These are phyloP conservation scores for Trapa incisa DNA, from an alignment of 345 rosid species.

Conservation along the genomic window DNA sequence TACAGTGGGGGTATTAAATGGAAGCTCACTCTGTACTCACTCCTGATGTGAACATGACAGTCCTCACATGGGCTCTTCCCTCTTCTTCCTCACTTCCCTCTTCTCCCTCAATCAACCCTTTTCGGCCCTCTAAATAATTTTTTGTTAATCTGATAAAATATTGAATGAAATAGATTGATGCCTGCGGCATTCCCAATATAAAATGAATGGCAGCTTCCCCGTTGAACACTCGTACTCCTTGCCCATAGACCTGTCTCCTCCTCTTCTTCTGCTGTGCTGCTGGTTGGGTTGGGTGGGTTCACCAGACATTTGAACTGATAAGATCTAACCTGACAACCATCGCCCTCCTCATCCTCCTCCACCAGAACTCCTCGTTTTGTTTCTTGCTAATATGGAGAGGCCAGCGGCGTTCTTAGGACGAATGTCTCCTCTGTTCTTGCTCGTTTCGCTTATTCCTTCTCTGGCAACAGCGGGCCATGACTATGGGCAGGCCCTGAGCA, in stretches of 20 bases:
- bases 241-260: not conserved
- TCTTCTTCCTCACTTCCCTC: too few relatives aligned
- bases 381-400: conserved; percentile 19
- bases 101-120: too few relatives aligned
- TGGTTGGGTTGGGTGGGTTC: conserved; percentile 13
- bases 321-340: conserved; percentile 16
- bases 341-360: conserved; percentile 8
- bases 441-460: conserved; percentile 35
- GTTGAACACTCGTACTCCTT: too few relatives aligned
- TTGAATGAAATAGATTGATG: too few relatives aligned
- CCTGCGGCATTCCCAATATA: too few relatives aligned
- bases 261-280: not conserved
- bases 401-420: not conserved
- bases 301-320: conserved; percentile 33
- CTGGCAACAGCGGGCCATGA: conserved; percentile 68
- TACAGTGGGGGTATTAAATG: too few relatives aligned
- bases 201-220: too few relatives aligned
- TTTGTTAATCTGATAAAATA: too few relatives aligned
- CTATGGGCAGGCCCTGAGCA: conserved; percentile 76
- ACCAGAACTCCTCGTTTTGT: not conserved
- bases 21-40: too few relatives aligned
- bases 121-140: too few relatives aligned
- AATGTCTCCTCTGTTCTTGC: conserved; percentile 19
- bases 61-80: too few relatives aligned
- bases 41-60: too few relatives aligned